Base-by-base conservation (phyloP, 1,139 yeast genomes). In the Nakaseomyces uthaithaninus region DNA sequence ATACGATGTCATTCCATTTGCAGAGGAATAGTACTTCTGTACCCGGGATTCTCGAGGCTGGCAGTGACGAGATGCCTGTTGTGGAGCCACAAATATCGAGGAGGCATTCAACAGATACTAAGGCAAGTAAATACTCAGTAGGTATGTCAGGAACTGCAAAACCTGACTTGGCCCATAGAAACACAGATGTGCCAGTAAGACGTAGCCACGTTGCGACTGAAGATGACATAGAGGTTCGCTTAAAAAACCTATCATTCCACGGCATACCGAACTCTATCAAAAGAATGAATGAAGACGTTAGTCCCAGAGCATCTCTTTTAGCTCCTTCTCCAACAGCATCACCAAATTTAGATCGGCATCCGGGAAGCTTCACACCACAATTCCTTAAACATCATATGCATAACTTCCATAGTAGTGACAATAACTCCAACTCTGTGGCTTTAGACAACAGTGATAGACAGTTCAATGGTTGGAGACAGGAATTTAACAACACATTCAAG, bases 401-500 rank as follows among this genome's bases (percentile, higher is more conserved):
- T 6, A 5, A 11, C 3, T 7, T n/a, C n/a, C 30, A 27, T 14
- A 27, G 15, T 27, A 11, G 30, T 12, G 30, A 17, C 5, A 28
- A 28, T 28, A 28, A 28, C 18, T 12, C 3, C 9, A 11, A 19
- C 12, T 28, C 33, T 4, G 22, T 22, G 3, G n/a, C 35, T 12
- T n/a, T 19, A 8, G 24, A 28, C 5, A 8, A 18, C 3, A 25
- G 12, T 18, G 34, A 36, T 3, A 39, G 4, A 15, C 35, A 43
- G 33, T 46, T 53, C 22, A 51, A 48, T 35, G 50, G 50, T 14
- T 55, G 61, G 61, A 52, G 52, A 23, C 55, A 50, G 42, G 62
- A 56, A 45, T 50, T 57, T 27, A 52, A 53, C 20, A 48, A 52
- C 27, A 58, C 60, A 11, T 52, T 57, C 33, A 51, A 46, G 40